Percentiles rank a stretch among this genome's conserved stretches.
Conservation (phyloP, 2,329 filamentous ascomycete species). For the Pseudogymnoascus sp. region DNA sequence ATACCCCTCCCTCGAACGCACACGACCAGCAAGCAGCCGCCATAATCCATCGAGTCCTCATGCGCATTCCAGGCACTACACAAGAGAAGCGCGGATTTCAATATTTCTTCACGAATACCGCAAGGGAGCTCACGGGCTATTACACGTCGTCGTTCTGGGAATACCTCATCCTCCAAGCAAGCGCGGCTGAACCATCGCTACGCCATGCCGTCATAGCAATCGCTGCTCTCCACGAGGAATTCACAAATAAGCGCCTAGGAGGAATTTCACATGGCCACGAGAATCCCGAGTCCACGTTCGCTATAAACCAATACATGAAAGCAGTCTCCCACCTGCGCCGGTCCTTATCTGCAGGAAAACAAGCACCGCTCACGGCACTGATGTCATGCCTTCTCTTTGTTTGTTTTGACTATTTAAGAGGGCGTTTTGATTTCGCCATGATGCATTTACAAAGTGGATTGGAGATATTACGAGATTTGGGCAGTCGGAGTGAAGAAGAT, state of each 20-base stretch:
- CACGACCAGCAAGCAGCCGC: conserved; percentile 3
- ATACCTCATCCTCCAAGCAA: conserved; percentile 25
- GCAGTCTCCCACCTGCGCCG: conserved; percentile 25
- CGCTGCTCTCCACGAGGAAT: conserved; percentile 27
- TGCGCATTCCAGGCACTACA: conserved; percentile 20
- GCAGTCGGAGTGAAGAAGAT: conserved; percentile 15
- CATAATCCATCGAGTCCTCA: conserved; percentile 1
- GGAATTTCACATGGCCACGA: background rate
- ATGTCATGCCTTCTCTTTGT: conserved; percentile 29
- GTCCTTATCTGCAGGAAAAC: conserved; percentile 22
- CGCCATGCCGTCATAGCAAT: conserved; percentile 29
- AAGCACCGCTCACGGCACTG: conserved; percentile 23
- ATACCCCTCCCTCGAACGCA: conserved; percentile 4
- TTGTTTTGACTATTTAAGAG: conserved; percentile 28
- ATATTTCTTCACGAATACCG: conserved; percentile 25
- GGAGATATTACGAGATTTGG: conserved; percentile 18
- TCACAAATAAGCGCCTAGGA: conserved; percentile 16
- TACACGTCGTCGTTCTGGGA: conserved; percentile 27
- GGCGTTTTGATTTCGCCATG: conserved; percentile 25
- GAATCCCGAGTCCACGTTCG: conserved; percentile 19
- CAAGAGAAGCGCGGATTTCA: conserved; percentile 26
- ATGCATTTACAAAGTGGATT: conserved; percentile 28
- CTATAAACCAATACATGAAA: conserved; percentile 28
- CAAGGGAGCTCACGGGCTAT: conserved; percentile 25
- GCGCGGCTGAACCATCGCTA: conserved; percentile 23